Evolutionary conservation across 208 protist genomes (phyloP).

Genomic region (Leishmania amazonensis): DNA sequence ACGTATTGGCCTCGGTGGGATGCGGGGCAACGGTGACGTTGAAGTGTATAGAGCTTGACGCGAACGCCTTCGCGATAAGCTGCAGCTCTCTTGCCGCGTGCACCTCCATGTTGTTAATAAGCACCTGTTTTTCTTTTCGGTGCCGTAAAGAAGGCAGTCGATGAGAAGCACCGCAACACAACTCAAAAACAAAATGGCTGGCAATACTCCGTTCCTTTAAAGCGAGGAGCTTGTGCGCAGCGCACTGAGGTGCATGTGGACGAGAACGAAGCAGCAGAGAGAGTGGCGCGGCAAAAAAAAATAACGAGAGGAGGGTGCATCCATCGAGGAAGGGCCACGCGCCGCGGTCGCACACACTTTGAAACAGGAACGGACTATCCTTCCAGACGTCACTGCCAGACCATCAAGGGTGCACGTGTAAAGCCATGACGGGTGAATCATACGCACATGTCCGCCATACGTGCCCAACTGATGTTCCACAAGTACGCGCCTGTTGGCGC

Average conservation of each 20-base stretch:
- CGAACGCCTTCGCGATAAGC: slow-evolving; percentile 44
- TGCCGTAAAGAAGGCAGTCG: neutral
- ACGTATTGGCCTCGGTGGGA: slow-evolving; percentile 29
- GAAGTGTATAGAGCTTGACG: slow-evolving; percentile 41
- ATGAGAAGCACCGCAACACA: neutral
- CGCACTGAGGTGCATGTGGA: neutral
- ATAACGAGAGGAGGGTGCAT: neutral
- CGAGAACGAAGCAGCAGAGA: neutral
- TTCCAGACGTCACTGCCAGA: neutral
- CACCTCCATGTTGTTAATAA: slow-evolving; percentile 10
- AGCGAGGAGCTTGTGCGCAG: neutral
- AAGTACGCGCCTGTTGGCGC: neutral
- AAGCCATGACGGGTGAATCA: neutral
- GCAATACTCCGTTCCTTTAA: neutral
- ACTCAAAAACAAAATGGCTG: neutral
- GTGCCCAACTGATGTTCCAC: neutral
- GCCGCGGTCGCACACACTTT: neutral
- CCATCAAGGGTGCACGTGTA: neutral
- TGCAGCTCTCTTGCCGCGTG: slow-evolving; percentile 17
- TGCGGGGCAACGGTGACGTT: slow-evolving; percentile 62
- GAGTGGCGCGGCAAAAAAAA: neutral
- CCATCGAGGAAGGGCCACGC: neutral
- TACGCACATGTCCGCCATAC: neutral
- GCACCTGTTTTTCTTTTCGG: neutral
- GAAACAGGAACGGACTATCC: neutral